Conservation (phyloP, 768 basidiomycete species). For the Pulveroboletus frians region DNA sequence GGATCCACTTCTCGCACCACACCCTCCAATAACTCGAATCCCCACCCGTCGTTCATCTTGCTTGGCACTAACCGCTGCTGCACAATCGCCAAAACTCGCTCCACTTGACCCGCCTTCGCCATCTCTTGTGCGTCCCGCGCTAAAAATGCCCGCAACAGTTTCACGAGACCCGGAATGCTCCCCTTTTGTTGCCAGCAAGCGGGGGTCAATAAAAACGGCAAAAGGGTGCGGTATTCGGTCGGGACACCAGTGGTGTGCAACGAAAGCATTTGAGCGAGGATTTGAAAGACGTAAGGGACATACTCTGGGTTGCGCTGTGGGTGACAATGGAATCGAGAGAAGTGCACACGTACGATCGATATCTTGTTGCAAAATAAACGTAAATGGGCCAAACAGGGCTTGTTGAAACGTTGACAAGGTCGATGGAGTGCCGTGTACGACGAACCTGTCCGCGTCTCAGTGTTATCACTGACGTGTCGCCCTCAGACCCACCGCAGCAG, state of each 20-base stretch:
- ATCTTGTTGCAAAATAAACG: constrained; percentile 83
- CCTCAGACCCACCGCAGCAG: constrained; percentile 64
- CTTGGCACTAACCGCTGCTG: constrained; percentile 88
- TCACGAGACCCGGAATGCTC: constrained; percentile 88
- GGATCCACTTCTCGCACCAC: constrained; percentile 68
- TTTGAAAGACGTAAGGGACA: constrained; percentile 95
- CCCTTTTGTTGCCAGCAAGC: constrained; percentile 91
- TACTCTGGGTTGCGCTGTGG: constrained; percentile 53
- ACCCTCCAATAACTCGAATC: constrained; percentile 81
- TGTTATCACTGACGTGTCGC: neutral
- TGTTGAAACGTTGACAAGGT: constrained; percentile 74
- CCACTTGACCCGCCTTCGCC: constrained; percentile 64
- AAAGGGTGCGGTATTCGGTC: constrained; percentile 67
- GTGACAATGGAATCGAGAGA: neutral
- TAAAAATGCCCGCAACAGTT: constrained; percentile 81
- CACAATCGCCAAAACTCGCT: constrained; percentile 75
- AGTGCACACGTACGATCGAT: constrained; percentile 66
- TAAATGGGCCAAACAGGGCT: constrained; percentile 82
- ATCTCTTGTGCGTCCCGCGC: constrained; percentile 64
- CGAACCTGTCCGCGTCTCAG: constrained; percentile 50
- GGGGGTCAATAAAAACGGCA: constrained; percentile 81
- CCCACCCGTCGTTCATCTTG: constrained; percentile 85
- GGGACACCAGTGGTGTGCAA: constrained; percentile 66
- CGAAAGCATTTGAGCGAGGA: constrained; percentile 93
- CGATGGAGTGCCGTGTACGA: constrained; percentile 63